Percentiles rank a stretch among this genome's conserved stretches.
These are phyloP conservation scores for Epicoccum nigrum DNA, from an alignment of 2,329 filamentous ascomycete species.

Conservation along the genomic window DNA sequence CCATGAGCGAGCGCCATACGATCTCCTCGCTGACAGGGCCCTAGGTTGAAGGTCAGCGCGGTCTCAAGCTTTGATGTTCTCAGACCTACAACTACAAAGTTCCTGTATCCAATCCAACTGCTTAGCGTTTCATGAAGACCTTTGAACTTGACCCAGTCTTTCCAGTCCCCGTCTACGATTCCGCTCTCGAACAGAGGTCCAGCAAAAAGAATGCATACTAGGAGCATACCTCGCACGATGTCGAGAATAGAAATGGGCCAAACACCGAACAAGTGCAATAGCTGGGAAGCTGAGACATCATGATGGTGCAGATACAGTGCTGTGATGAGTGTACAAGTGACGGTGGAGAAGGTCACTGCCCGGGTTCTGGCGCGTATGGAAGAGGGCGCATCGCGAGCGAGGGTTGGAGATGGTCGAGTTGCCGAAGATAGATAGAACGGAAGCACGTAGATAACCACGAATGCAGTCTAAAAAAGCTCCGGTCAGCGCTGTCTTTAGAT, in stretches of 20 bases:
- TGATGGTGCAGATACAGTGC: constrained; percentile 68
- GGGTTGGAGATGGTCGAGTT: constrained; percentile 77
- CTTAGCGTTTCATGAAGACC: constrained; percentile 64
- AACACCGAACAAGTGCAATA: constrained; percentile 75
- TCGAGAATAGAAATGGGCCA: constrained; percentile 77
- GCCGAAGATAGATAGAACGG: constrained; percentile 85
- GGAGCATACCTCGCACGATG: constrained; percentile 65
- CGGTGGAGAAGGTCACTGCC: constrained; percentile 77
- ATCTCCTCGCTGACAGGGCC: constrained; percentile 91
- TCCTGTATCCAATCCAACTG: constrained; percentile 84
- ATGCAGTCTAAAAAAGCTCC: constrained; percentile 64
- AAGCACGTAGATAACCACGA: constrained; percentile 87
- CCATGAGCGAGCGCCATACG: constrained; percentile 85
- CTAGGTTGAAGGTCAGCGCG: constrained; percentile 26
- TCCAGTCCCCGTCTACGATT: constrained; percentile 73
- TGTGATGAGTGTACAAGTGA: constrained; percentile 70
- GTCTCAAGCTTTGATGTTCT: neutral
- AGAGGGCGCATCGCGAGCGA: constrained; percentile 85
- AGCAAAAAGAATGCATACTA: constrained; percentile 80
- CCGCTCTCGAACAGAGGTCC: constrained; percentile 84
- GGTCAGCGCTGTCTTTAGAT: constrained; percentile 30
- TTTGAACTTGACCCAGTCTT: constrained; percentile 64
- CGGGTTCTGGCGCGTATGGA: constrained; percentile 87
- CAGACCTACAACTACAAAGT: constrained; percentile 76
- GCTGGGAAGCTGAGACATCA: constrained; percentile 56